phyloP scores from a whole-genome alignment of 768 basidiomycete genomes.

The Russula dissimulans region DNA sequence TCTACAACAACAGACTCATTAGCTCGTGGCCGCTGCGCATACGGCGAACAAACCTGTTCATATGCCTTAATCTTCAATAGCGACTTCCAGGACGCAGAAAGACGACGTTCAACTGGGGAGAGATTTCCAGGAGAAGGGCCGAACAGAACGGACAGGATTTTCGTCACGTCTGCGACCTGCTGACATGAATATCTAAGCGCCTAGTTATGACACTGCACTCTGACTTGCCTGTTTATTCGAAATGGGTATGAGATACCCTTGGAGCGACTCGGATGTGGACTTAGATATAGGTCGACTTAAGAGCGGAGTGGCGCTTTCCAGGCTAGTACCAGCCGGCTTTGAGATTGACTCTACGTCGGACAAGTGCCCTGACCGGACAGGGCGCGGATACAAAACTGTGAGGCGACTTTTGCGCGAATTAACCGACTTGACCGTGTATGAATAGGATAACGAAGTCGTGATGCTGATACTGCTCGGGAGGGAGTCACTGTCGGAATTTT shows the following conservation, averaged over 20 bases:
- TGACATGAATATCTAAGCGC: neutral
- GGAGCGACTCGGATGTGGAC: neutral
- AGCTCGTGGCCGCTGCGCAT: neutral
- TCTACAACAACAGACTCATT: neutral
- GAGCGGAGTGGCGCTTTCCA: neutral
- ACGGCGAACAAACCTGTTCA: neutral
- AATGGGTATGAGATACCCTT: neutral
- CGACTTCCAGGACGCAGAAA: conserved; percentile 3
- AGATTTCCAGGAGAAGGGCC: neutral
- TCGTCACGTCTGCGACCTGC: neutral
- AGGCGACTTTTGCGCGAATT: conserved; percentile 12
- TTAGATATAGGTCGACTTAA: neutral
- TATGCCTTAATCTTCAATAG: conserved; percentile 1
- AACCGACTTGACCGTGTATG: conserved; percentile 3
- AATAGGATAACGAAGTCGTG: neutral
- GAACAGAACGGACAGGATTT: neutral
- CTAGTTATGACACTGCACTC: too few relatives aligned
- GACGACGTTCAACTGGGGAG: neutral
- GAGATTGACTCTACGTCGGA: neutral
- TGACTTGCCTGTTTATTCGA: conserved; percentile 1
- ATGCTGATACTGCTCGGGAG: neutral
- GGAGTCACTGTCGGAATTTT: neutral
- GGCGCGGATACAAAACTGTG: neutral
- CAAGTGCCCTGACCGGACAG: neutral
- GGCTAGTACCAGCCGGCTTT: neutral